Evolutionary conservation across 306 rosid species (phyloP), one percentile per base, ranked within the genome.

Genomic region (Medicago ruthenica): DNA sequence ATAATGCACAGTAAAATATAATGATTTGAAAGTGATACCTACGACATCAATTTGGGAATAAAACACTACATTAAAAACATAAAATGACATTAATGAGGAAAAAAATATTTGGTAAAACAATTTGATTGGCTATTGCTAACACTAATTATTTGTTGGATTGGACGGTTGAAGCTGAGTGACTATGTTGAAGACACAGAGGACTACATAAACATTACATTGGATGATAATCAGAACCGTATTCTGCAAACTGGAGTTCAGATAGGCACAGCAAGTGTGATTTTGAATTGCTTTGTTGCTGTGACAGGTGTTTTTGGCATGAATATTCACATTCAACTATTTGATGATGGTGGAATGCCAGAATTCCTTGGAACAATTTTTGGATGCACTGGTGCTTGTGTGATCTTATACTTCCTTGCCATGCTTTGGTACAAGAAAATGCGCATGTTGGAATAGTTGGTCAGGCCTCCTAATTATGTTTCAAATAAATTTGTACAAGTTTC

Each of bases 131-230:
- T 4, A 34, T 34, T 34, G 3, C 37, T 34, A 34, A 34, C 37
- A 34, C 37, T 34, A 0, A 34, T 34, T 34, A 34, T 34, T 34
- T 34, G 37, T 34, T 34, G 37, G 37, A 34, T 34, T 34, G 37
- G 37, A 4, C 37, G 37, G 37, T 34, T 34, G 57, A 79, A 93
- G 97, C 83, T 93, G 83, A 79, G 87, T 65, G 98, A 93, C 80
- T 91, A 93, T 3, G 97, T 89, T 0, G 98, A 91, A 17, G 97
- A 91, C 86, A 93, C 98, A 0, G 98, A 93, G 76, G 98, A 93
- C 74, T 93, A 91, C 79, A 91, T 93, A 80, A 91, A 93, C 87
- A 89, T 88, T 6, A 93, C 88, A 92, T 82, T 93, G 89, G 96
- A 93, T 83, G 98, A 93, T 85, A 86, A 89, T 71, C 97, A 91